These are phyloP conservation scores for Fusarium mangiferae DNA, from an alignment of 2,329 filamentous ascomycete genomes.

Conservation along the genomic window DNA sequence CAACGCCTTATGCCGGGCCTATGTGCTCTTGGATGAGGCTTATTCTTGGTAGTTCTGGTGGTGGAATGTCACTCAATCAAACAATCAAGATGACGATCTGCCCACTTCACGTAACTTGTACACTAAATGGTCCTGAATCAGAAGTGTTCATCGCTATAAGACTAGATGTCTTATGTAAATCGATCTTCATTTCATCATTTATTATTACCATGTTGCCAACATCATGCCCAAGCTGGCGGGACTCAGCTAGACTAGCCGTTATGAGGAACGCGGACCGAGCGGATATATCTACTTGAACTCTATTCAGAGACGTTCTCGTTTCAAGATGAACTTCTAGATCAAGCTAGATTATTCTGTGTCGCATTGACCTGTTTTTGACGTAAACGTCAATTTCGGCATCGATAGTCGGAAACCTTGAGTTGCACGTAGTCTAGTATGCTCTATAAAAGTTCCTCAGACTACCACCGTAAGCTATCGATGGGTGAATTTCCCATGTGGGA, in stretches of 20 bases:
- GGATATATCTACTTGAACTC: constrained; percentile 10
- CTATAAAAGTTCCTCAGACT: not conserved
- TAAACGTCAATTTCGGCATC: not conserved
- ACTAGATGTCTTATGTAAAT: not conserved
- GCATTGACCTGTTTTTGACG: constrained; percentile 2
- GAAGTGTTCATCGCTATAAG: not conserved
- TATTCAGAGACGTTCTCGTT: not conserved
- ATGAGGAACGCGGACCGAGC: not conserved
- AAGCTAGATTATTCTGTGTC: not conserved
- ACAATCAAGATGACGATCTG: not conserved
- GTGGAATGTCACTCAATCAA: not conserved
- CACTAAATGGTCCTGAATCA: not conserved
- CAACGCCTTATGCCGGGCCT: constrained; percentile 25
- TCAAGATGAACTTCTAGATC: constrained; percentile 11
- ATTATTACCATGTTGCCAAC: no score
- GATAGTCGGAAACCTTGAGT: not conserved
- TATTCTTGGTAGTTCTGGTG: constrained; percentile 42
- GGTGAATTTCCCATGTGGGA: not conserved
- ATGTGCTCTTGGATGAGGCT: constrained; percentile 43
- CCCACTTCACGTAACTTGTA: not conserved
- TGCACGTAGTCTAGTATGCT: not conserved
- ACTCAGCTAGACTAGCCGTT: not conserved
- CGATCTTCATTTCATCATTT: not conserved
- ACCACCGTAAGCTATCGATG: not conserved
- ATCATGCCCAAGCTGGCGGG: not conserved